Evolutionary conservation across 495 filamentous ascomycete genomes (phyloP).

Genomic region (Daldinia loculata): DNA sequence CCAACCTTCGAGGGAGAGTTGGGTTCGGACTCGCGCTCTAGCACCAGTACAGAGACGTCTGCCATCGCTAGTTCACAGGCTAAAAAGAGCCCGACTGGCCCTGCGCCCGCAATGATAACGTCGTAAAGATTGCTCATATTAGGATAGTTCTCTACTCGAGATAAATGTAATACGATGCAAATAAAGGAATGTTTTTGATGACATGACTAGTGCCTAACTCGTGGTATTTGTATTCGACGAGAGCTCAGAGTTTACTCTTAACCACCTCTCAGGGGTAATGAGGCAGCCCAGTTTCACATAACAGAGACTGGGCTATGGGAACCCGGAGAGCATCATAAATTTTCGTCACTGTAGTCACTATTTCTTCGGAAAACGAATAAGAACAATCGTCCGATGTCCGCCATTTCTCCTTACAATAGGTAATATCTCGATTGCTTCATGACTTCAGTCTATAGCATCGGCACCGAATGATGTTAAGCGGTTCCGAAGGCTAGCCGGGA

Average conservation of each 20-base stretch:
- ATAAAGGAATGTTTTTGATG: neutral
- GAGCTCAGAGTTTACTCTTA: neutral
- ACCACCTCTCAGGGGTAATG: neutral
- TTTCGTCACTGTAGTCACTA: neutral
- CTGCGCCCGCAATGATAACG: slow-evolving; percentile 37
- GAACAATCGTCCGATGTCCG: neutral
- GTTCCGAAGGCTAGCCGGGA: neutral
- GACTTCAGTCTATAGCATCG: neutral
- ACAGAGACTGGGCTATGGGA: neutral
- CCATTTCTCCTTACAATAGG: neutral
- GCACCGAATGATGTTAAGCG: neutral
- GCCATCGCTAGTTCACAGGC: slow-evolving; percentile 44
- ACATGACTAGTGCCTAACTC: too few relatives aligned
- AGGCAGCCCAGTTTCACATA: neutral
- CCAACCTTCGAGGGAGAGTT: slow-evolving; percentile 36
- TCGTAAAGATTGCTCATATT: slow-evolving; percentile 27
- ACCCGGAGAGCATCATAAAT: too few relatives aligned
- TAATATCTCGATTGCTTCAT: neutral
- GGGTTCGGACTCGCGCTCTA: slow-evolving; percentile 38
- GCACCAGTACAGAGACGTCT: slow-evolving; percentile 39
- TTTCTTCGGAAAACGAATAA: neutral
- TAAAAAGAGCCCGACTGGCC: slow-evolving; percentile 39
- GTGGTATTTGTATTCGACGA: neutral
- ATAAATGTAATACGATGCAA: neutral
- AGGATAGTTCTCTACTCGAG: neutral